Evolutionary conservation across 2,329 filamentous ascomycete genomes (phyloP).

Genomic region (Colletotrichum filicis): DNA sequence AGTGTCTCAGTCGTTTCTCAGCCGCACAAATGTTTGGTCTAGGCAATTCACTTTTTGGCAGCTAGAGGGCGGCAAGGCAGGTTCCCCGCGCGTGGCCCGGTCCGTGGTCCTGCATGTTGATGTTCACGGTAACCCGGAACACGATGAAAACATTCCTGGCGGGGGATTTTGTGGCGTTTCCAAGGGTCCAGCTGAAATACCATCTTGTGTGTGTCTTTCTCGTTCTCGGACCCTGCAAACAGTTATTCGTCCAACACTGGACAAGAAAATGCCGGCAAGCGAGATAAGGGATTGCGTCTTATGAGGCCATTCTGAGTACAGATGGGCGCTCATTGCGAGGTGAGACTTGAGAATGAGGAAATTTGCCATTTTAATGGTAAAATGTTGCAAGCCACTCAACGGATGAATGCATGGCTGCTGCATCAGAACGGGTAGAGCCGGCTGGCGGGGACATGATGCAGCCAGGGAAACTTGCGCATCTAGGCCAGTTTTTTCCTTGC

Average conservation of each 20-base stretch:
- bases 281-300: not conserved
- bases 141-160: not conserved
- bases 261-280: not conserved
- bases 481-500: not conserved
- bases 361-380: not conserved
- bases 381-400: not conserved
- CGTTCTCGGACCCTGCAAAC: not conserved
- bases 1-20: not conserved
- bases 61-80: not conserved
- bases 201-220: not conserved
- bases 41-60: not conserved
- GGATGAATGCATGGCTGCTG: not conserved
- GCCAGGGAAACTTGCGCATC: not conserved
- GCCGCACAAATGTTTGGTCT: not conserved
- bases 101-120: not conserved
- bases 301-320: not conserved
- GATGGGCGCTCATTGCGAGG: not conserved
- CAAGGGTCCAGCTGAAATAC: not conserved
- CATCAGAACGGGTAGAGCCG: not conserved
- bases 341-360: not conserved
- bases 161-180: not conserved
- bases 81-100: not conserved
- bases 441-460: not conserved
- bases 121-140: not conserved
- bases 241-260: not conserved